Base-by-base conservation (phyloP, 441 rosid species). In the Aquilaria agallochum region DNA sequence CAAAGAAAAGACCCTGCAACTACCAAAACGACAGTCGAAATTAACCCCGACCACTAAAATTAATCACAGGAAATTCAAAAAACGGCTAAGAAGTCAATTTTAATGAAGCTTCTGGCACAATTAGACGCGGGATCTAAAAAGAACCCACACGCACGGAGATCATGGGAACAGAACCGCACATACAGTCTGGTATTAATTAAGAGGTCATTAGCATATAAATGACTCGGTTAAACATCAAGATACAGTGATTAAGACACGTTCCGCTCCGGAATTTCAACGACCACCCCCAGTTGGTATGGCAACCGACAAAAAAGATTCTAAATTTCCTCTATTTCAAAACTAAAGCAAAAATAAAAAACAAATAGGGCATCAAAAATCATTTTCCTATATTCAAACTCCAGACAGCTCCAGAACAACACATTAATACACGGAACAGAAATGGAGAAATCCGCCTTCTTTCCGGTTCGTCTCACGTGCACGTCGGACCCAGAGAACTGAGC, bases 1-100 rank as follows among this genome's bases (percentile, higher is more conserved):
- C 68, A 32, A 57, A 51, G 77, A 71, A 63, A 72, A 66, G 77
- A 74, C 83, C 63, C 73, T 45, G 60, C 79, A 81, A 70, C 80
- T 59, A 74, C 76, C 80, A 65, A 74, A 74, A 75, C 79, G 70
- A 71, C 74, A 73, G 11, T 63, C 55, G 7, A 58, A 50, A 57
- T 55, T 15, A 42, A 30, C 36, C 53, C 61, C 66, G 27, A 20
- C 64, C 62, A 52, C 49, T 45, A 54, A 20, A 32, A 15, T 53
- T 15, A 53, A 56, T 11, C 40, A 48, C 54, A 57, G 2, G 31
- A 56, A 62, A 11, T 30, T 20, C 27, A 59, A 14, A 47, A 2
- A 14, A 55, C 30, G 49, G 31, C 12, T 14, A 50, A 32, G 2
- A 58, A 58, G 71, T 66, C 67, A 58, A 66, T 36, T 9, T 2